Evolutionary conservation across 2,329 filamentous ascomycete genomes (phyloP).

Genomic region (Elsinoe fawcettii): DNA sequence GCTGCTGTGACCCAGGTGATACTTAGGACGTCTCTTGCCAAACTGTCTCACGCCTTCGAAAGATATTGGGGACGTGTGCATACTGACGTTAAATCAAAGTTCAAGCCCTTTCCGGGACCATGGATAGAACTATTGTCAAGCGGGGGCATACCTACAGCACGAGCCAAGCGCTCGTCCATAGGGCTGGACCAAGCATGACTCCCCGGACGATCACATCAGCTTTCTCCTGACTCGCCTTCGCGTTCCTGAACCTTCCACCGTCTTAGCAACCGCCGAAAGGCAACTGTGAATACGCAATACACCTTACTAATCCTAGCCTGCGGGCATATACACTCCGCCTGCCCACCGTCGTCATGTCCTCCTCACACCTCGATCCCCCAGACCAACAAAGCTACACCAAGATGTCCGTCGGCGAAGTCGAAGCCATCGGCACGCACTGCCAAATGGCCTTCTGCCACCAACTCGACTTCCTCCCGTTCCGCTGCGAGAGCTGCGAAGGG

Average conservation of each 20-base stretch:
- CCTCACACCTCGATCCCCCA: slow-evolving; percentile 35
- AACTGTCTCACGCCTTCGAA: too few relatives aligned
- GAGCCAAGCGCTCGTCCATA: background rate
- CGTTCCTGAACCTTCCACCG: slow-evolving; percentile 10
- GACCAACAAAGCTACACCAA: slow-evolving; percentile 53
- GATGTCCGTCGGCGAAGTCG: slow-evolving; percentile 71
- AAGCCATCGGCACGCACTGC: slow-evolving; percentile 84
- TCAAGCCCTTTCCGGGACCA: background rate
- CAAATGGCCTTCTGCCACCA: slow-evolving; percentile 85
- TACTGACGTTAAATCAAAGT: background rate
- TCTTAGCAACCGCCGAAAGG: slow-evolving; percentile 4
- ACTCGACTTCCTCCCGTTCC: slow-evolving; percentile 92
- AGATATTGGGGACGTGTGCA: background rate
- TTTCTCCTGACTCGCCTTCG: background rate
- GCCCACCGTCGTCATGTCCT: slow-evolving; percentile 31
- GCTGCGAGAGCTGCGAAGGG: slow-evolving; percentile 76
- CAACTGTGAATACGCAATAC: slow-evolving; percentile 7
- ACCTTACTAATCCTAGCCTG: slow-evolving; percentile 5
- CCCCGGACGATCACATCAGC: background rate
- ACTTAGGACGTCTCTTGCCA: too few relatives aligned
- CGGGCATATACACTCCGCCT: slow-evolving; percentile 1
- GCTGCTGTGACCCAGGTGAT: too few relatives aligned
- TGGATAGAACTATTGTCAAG: background rate
- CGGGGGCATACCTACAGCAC: background rate
- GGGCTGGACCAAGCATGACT: background rate